Evolutionary conservation across 352 stramenopile species (phyloP).

Genomic region (Pythium aquatile): DNA sequence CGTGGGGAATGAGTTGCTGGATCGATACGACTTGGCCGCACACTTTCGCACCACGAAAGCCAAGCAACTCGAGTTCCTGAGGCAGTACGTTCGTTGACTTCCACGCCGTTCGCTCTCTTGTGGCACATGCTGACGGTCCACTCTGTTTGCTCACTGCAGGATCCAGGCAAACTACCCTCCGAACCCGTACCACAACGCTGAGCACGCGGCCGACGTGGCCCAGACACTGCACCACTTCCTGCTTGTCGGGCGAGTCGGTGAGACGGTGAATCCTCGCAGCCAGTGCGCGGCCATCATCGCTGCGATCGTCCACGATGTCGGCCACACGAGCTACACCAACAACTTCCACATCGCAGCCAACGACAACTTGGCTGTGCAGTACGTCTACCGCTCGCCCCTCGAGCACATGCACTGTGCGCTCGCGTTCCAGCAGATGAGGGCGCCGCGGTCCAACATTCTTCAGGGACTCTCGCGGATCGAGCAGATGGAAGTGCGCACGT

Average conservation of each 20-base stretch:
- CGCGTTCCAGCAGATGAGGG: slow-evolving; percentile 76
- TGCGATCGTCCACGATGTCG: slow-evolving; percentile 83
- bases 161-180: slow-evolving; percentile 60
- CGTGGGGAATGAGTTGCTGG: slow-evolving; percentile 71
- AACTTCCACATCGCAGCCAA: slow-evolving; percentile 86
- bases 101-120: neutral
- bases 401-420: slow-evolving; percentile 88
- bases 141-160: slow-evolving; percentile 22
- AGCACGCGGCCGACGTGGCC: slow-evolving; percentile 82
- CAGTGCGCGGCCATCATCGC: slow-evolving; percentile 75
- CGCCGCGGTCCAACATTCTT: slow-evolving; percentile 68
- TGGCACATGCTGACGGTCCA: neutral
- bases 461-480: slow-evolving; percentile 70
- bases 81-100: slow-evolving; percentile 42
- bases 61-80: slow-evolving; percentile 53
- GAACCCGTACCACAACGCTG: slow-evolving; percentile 85
- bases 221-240: slow-evolving; percentile 79
- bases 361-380: slow-evolving; percentile 76
- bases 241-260: slow-evolving; percentile 45
- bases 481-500: slow-evolving; percentile 70
- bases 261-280: slow-evolving; percentile 51
- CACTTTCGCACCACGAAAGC: slow-evolving; percentile 64
- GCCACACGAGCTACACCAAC: slow-evolving; percentile 87
- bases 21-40: slow-evolving; percentile 61
- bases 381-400: slow-evolving; percentile 79